Percentiles rank a stretch among this genome's conserved stretches.
Evolutionary conservation across 2,329 filamentous ascomycete genomes (phyloP).

Genomic region (Trichoderma asperellum): DNA sequence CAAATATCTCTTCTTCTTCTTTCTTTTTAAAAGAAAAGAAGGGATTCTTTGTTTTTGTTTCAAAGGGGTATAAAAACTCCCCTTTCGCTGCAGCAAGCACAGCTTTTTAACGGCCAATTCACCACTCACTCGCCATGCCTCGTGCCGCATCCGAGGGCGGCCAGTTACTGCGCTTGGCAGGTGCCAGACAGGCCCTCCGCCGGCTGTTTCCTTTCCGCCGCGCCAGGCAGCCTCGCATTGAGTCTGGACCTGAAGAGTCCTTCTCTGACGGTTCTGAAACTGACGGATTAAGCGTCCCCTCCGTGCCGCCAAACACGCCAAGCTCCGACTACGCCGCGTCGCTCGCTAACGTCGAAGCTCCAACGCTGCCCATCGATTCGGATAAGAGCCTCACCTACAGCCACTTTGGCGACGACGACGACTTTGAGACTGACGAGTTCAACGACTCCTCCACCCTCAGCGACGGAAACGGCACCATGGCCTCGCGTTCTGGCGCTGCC

Average conservation of each 20-base stretch:
- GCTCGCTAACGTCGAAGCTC: not conserved
- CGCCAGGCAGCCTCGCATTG: conserved; percentile 35
- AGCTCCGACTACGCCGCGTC: not conserved
- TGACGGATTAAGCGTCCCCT: not conserved
- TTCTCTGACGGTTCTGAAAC: not conserved
- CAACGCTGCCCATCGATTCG: not conserved
- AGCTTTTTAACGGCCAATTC: not conserved
- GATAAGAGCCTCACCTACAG: conserved; percentile 24
- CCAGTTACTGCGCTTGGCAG: conserved; percentile 39
- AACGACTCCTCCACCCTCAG: conserved; percentile 22
- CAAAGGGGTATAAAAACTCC: not conserved
- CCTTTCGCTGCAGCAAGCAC: not conserved
- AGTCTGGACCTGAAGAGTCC: not conserved
- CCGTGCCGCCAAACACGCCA: conserved; percentile 12
- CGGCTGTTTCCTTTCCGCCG: conserved; percentile 38
- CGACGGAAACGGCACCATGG: not conserved
- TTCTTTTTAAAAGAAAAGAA: not conserved
- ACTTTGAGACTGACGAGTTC: conserved; percentile 2
- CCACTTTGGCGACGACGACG: conserved; percentile 4
- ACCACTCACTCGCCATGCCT: not conserved
- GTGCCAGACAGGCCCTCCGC: conserved; percentile 40
- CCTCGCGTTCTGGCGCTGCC: not conserved
- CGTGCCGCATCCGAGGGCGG: conserved; percentile 35
- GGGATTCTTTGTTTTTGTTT: not conserved
- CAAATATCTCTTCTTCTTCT: not conserved